A percentile compares a stretch with the other conserved stretches of the same genome.
Evolutionary conservation across 1,139 yeast genomes (phyloP).

Genomic region (Pichia sp.): DNA sequence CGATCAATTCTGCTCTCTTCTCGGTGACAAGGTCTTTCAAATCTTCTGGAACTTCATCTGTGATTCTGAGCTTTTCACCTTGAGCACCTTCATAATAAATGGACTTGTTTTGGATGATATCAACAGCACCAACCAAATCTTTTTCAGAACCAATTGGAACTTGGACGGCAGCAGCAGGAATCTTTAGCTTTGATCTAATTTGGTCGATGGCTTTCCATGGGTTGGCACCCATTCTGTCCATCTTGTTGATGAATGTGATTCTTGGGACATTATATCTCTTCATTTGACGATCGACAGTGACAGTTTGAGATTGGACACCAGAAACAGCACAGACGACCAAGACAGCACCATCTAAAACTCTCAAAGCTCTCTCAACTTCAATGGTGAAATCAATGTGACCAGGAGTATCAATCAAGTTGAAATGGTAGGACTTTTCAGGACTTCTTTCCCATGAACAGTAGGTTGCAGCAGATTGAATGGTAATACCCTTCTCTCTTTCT

Average conservation of each 20-base stretch:
- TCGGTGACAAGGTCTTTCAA: constrained; percentile 74
- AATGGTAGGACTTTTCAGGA: constrained; percentile 59
- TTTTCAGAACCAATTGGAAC: constrained; percentile 95
- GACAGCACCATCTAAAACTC: constrained; percentile 97
- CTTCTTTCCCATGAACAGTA: constrained; percentile 94
- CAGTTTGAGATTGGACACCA: constrained; percentile 98
- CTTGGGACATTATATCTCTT: constrained; percentile 96
- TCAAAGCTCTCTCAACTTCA: constrained; percentile 94
- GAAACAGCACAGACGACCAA: constrained; percentile 96
- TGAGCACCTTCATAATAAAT: constrained; percentile 88
- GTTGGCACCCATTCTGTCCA: constrained; percentile 99
- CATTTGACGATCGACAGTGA: constrained; percentile 98
- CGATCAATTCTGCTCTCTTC: constrained; percentile 78
- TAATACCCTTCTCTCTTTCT: constrained; percentile 96
- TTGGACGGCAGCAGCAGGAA: constrained; percentile 96
- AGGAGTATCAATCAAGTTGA: constrained; percentile 94
- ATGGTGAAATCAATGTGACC: constrained; percentile 98
- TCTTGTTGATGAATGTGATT: constrained; percentile 90
- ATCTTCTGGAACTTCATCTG: constrained; percentile 68
- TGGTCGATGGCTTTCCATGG: constrained; percentile 95
- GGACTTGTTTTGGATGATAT: constrained; percentile 82
- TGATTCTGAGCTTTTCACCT: constrained; percentile 68
- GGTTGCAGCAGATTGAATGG: constrained; percentile 98
- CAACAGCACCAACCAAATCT: constrained; percentile 81
- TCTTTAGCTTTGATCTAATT: constrained; percentile 76